phyloP scores from a whole-genome alignment of 192 early-diverging fungal species.

The Chytriomyces sp. region DNA sequence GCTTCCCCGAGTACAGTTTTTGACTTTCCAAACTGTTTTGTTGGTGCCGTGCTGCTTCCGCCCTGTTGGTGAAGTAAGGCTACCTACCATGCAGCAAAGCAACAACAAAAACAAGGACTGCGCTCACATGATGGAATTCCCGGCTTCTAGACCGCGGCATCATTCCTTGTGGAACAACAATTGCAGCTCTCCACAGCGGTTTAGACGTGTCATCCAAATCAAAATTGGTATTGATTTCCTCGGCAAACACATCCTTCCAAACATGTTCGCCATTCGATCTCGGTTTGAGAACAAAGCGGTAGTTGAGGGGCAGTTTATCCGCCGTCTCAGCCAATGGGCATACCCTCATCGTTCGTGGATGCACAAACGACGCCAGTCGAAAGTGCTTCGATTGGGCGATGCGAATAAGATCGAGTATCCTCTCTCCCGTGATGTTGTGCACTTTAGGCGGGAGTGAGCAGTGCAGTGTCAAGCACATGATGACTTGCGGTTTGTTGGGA shows the following conservation, averaged over 20 bases:
- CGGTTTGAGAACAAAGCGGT: constrained; percentile 24
- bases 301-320: constrained; percentile 39
- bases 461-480: constrained; percentile 45
- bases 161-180: constrained; percentile 40
- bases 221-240: constrained; percentile 53
- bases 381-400: constrained; percentile 44
- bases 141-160: constrained; percentile 19
- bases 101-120: neutral
- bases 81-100: too few relatives aligned
- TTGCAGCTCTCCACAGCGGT: constrained; percentile 46
- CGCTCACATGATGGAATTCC: too few relatives aligned
- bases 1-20: neutral
- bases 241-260: constrained; percentile 39
- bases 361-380: constrained; percentile 36
- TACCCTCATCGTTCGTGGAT: constrained; percentile 39
- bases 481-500: constrained; percentile 44
- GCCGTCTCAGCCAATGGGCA: constrained; percentile 45
- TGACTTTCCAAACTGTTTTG: neutral
- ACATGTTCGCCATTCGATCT: constrained; percentile 7
- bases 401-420: constrained; percentile 47
- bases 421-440: neutral
- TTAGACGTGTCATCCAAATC: constrained; percentile 38
- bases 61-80: too few relatives aligned
- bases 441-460: constrained; percentile 39
- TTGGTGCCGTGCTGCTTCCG: neutral